A percentile compares a stretch with the other conserved stretches of the same genome.
phyloP scores from a whole-genome alignment of 345 rosid genomes.

The Murraya koenigii region DNA sequence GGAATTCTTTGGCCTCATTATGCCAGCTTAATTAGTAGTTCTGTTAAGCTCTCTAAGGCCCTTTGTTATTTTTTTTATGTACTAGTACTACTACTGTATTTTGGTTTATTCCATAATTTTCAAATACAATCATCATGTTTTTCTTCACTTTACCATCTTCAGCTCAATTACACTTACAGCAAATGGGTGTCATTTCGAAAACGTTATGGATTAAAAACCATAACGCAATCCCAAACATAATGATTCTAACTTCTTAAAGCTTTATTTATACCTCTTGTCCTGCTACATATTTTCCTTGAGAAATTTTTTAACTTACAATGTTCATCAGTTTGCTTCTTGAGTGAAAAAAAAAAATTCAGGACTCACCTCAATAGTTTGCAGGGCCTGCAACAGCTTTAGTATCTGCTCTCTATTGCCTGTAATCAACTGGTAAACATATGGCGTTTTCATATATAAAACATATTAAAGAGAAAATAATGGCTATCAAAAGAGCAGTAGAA shows the following conservation, averaged over 20 bases:
- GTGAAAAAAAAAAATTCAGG: background rate
- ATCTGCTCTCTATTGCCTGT: background rate
- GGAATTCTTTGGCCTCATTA: conserved; percentile 10
- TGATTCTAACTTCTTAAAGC: background rate
- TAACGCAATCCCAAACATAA: too few relatives aligned
- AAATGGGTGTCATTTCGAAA: background rate
- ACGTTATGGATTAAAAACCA: too few relatives aligned
- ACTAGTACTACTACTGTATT: background rate
- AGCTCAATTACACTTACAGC: background rate
- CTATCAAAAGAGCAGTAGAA: background rate
- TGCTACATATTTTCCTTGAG: background rate
- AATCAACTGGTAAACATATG: conserved; percentile 6
- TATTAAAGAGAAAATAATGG: background rate
- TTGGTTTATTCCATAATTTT: background rate
- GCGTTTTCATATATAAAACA: background rate
- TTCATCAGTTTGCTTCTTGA: background rate
- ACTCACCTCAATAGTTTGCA: conserved; percentile 10
- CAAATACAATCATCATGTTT: background rate
- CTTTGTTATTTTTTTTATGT: background rate
- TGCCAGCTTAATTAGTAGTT: conserved; percentile 3
- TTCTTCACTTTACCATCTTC: background rate
- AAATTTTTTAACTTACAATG: background rate
- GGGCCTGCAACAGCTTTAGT: background rate
- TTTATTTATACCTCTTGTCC: background rate
- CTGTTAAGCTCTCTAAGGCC: background rate